These are phyloP conservation scores for Yarrowia porcina DNA, from an alignment of 805 yeast species.

Conservation along the genomic window DNA sequence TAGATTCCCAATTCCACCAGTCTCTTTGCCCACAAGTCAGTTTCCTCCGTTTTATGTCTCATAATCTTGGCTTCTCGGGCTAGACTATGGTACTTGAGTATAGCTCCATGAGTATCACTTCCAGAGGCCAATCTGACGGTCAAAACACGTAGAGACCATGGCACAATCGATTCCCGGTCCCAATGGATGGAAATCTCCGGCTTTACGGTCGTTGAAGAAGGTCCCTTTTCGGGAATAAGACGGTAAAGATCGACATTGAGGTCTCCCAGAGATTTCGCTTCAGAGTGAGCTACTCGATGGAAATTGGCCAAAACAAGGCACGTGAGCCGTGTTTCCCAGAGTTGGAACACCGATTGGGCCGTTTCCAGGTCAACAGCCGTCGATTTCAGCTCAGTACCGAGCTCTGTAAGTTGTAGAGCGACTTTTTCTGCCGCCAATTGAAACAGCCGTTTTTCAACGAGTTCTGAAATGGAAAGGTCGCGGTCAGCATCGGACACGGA, in stretches of 20 bases:
- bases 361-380: conserved; percentile 5
- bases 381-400: conserved; percentile 22
- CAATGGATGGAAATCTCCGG: conserved; percentile 24
- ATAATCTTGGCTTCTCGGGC: conserved; percentile 39
- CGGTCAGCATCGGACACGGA: not conserved
- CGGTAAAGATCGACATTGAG: conserved; percentile 33
- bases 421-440: conserved; percentile 34
- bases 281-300: conserved; percentile 37
- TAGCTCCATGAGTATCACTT: conserved; percentile 39
- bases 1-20: conserved; percentile 36
- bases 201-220: not conserved
- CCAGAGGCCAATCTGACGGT: conserved; percentile 36
- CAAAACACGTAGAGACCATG: conserved; percentile 39
- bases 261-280: conserved; percentile 34
- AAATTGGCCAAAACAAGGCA: conserved; percentile 35
- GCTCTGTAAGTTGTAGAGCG: conserved; percentile 27
- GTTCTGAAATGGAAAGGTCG: conserved; percentile 15
- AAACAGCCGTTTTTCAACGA: conserved; percentile 32
- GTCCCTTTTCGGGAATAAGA: conserved; percentile 28
- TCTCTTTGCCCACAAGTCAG: conserved; percentile 31
- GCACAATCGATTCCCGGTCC: conserved; percentile 29
- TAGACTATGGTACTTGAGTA: conserved; percentile 37
- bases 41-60: conserved; percentile 24
- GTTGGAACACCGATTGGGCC: conserved; percentile 29
- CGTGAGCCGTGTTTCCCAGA: conserved; percentile 37